Percentiles rank a stretch among this genome's conserved stretches.
phyloP scores from a whole-genome alignment of 768 basidiomycete genomes.

The Dentipellis sp. region DNA sequence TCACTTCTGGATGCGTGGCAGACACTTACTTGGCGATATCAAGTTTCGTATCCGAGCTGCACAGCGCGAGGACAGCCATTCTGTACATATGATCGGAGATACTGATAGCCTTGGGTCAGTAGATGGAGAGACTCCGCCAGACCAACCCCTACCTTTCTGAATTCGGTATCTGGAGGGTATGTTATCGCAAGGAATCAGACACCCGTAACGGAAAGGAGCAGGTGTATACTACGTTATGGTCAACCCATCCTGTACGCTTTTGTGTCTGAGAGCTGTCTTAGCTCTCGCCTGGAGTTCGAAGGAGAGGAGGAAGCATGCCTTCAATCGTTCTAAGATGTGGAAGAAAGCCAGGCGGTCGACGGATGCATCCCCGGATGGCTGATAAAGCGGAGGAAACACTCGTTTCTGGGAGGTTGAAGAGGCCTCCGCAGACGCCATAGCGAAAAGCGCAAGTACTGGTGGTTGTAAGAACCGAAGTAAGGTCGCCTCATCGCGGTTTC shows the following conservation, averaged over 20 bases:
- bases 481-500: too few species aligned
- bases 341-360: constrained; percentile 81
- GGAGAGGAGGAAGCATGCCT: constrained; percentile 31
- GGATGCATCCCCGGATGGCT: constrained; percentile 38
- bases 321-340: constrained; percentile 80
- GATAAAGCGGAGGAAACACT: constrained; percentile 52
- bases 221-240: constrained; percentile 50
- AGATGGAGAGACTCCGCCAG: not conserved
- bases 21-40: constrained; percentile 60
- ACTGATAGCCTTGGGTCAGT: not conserved
- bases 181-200: constrained; percentile 1
- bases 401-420: constrained; percentile 22
- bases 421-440: not conserved
- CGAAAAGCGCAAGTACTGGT: too few species aligned
- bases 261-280: constrained; percentile 54
- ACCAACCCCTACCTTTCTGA: constrained; percentile 61
- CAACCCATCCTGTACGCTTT: constrained; percentile 92
- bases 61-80: constrained; percentile 93
- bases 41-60: constrained; percentile 62
- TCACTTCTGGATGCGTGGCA: too few species aligned
- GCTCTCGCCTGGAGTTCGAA: not conserved
- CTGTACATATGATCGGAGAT: constrained; percentile 97
- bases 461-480: too few species aligned
- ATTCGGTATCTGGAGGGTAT: constrained; percentile 49
- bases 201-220: not conserved